Conservation (phyloP, 768 basidiomycete genomes). For the Multifurca ochricompacta region DNA sequence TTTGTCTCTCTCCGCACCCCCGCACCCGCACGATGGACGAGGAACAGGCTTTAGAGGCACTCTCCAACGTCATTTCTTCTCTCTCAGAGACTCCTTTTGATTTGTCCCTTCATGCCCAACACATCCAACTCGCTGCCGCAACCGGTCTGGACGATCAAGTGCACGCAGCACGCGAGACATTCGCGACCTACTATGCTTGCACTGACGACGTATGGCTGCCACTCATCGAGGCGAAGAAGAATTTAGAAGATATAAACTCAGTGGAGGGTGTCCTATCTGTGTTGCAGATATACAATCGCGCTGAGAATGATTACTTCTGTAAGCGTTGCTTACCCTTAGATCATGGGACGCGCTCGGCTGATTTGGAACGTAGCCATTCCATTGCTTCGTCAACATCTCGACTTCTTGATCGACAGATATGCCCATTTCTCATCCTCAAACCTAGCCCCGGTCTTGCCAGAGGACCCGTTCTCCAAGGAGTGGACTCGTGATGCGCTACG, state of each 20-base stretch:
- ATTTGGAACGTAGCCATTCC: slow-evolving; percentile 55
- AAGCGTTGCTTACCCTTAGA: slow-evolving; percentile 29
- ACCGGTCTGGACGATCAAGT: slow-evolving; percentile 54
- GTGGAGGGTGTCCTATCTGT: slow-evolving; percentile 46
- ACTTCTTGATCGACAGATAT: slow-evolving; percentile 44
- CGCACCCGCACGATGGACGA: slow-evolving; percentile 42
- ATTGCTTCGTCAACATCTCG: slow-evolving; percentile 58
- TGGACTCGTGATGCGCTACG: slow-evolving; percentile 55
- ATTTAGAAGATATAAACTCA: slow-evolving; percentile 44
- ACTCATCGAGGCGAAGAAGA: slow-evolving; percentile 48
- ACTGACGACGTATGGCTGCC: slow-evolving; percentile 72
- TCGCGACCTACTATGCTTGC: slow-evolving; percentile 52
- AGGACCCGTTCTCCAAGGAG: slow-evolving; percentile 49
- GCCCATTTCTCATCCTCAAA: slow-evolving; percentile 32
- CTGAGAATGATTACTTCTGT: slow-evolving; percentile 78
- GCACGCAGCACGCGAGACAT: slow-evolving; percentile 56
- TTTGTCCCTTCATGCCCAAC: slow-evolving; percentile 54
- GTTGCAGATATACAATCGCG: slow-evolving; percentile 52
- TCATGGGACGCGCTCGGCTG: slow-evolving; percentile 20
- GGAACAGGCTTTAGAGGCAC: slow-evolving; percentile 52
- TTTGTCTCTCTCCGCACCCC: neutral
- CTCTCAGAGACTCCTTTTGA: slow-evolving; percentile 55
- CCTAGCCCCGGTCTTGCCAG: slow-evolving; percentile 40
- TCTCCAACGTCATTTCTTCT: slow-evolving; percentile 49
- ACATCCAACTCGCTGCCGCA: slow-evolving; percentile 54